A percentile compares a stretch with the other conserved stretches of the same genome.
These are phyloP conservation scores for Syzygium aqueum DNA, from an alignment of 345 rosid species.

Conservation along the genomic window DNA sequence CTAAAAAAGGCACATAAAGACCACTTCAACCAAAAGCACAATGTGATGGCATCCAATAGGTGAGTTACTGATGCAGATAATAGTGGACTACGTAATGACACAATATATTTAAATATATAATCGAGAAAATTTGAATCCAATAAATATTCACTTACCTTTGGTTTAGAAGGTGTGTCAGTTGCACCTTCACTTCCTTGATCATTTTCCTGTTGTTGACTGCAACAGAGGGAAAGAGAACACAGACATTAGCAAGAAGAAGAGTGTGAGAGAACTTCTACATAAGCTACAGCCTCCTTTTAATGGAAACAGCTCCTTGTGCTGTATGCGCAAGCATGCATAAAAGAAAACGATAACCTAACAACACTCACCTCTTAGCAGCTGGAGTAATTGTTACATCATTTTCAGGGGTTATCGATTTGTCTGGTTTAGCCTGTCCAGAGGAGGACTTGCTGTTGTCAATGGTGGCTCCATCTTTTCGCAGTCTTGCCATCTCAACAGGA, in stretches of 20 bases:
- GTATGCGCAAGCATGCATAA: background rate
- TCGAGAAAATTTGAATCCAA: background rate
- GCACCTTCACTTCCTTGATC: constrained; percentile 26
- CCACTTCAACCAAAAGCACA: background rate
- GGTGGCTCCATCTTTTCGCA: background rate
- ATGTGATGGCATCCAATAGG: background rate
- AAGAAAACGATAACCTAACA: background rate
- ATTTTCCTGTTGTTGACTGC: constrained; percentile 27
- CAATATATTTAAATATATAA: background rate
- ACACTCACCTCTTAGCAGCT: background rate
- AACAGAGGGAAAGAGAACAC: constrained; percentile 1
- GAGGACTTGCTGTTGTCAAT: constrained; percentile 5
- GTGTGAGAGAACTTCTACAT: background rate
- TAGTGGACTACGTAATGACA: background rate
- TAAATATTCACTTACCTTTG: constrained; percentile 40
- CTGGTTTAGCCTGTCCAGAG: constrained; percentile 8
- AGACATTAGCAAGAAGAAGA: background rate
- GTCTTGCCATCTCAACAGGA: constrained; percentile 16
- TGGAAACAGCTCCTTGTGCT: background rate
- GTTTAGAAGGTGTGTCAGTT: constrained; percentile 23
- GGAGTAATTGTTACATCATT: constrained; percentile 12
- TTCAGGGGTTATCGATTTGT: constrained; percentile 10
- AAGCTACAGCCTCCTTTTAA: background rate
- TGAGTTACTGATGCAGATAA: background rate
- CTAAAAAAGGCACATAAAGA: background rate